phyloP scores from a whole-genome alignment of 2,329 filamentous ascomycete genomes.

The Diaporthe longicolla region DNA sequence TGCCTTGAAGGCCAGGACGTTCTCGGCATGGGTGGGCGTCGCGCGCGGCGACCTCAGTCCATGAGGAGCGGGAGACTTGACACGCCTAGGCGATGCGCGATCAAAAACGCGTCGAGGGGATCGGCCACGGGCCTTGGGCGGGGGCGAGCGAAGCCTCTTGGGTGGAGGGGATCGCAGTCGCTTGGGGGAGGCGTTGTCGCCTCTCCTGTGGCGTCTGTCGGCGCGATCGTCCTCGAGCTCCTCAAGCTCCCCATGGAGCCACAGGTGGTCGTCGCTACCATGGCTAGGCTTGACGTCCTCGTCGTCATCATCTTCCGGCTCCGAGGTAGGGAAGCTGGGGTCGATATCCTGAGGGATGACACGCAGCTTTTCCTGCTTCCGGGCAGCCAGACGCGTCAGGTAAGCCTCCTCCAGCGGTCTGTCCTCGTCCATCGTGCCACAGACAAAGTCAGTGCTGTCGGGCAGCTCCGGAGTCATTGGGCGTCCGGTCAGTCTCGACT shows the following conservation, averaged over 20 bases:
- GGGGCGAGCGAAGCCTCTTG: slow-evolving; percentile 64
- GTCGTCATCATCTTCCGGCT: slow-evolving; percentile 88
- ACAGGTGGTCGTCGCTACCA: slow-evolving; percentile 77
- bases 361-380: slow-evolving; percentile 84
- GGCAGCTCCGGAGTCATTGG: slow-evolving; percentile 85
- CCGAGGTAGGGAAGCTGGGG: slow-evolving; percentile 95
- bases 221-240: slow-evolving; percentile 71
- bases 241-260: slow-evolving; percentile 81
- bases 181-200: slow-evolving; percentile 69
- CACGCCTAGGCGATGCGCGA: slow-evolving; percentile 77
- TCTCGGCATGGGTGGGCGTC: slow-evolving; percentile 58
- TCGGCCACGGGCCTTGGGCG: slow-evolving; percentile 64
- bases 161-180: slow-evolving; percentile 70
- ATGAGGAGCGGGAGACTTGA: slow-evolving; percentile 79
- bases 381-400: slow-evolving; percentile 84
- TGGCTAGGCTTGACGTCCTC: slow-evolving; percentile 72
- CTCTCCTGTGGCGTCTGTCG: slow-evolving; percentile 65
- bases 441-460: slow-evolving; percentile 99
- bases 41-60: slow-evolving; percentile 63
- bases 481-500: slow-evolving; percentile 65
- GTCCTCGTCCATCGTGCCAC: slow-evolving; percentile 96
- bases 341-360: slow-evolving; percentile 96
- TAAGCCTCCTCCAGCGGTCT: slow-evolving; percentile 95
- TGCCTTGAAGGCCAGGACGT: slow-evolving; percentile 59
- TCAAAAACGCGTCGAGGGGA: slow-evolving; percentile 74